phyloP scores from a whole-genome alignment of 163 green algal genomes.

The Scenedesmus sp. region DNA sequence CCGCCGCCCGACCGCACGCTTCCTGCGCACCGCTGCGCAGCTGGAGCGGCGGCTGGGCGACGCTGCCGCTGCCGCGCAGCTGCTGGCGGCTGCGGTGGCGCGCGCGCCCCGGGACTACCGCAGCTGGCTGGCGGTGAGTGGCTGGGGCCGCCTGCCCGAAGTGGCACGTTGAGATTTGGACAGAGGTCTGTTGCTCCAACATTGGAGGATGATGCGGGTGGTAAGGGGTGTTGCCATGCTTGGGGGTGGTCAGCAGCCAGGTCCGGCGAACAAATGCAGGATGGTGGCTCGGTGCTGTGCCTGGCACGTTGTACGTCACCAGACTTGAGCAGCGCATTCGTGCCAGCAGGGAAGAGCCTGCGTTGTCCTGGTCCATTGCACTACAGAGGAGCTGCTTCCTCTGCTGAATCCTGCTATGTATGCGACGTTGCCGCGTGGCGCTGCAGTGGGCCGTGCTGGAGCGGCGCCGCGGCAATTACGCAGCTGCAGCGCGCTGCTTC shows the following conservation, averaged over 20 bases:
- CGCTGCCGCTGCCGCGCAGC: conserved; percentile 60
- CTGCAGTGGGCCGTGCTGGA: conserved; percentile 81
- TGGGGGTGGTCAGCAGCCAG: too few species aligned
- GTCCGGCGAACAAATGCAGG: too few species aligned
- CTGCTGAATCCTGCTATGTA: background rate
- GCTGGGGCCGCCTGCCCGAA: background rate
- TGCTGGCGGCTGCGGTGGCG: conserved; percentile 66
- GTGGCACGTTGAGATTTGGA: too few species aligned
- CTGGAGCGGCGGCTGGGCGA: conserved; percentile 81
- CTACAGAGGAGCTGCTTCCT: too few species aligned
- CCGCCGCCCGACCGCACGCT: conserved; percentile 59
- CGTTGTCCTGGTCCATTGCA: too few species aligned
- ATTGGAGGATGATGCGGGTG: too few species aligned
- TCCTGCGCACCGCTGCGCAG: conserved; percentile 75
- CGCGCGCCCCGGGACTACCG: conserved; percentile 69
- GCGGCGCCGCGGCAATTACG: conserved; percentile 65
- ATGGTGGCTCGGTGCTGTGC: too few species aligned
- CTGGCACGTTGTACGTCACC: too few species aligned
- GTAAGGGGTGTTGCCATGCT: too few species aligned
- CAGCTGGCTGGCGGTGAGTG: conserved; percentile 75
- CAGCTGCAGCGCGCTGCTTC: conserved; percentile 72
- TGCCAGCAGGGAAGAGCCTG: too few species aligned
- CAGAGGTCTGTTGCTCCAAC: too few species aligned
- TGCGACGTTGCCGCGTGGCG: background rate
- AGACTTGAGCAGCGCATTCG: too few species aligned